These are phyloP conservation scores for Cyclotella sp. DNA, from an alignment of 108 stramenopile genomes.

Conservation along the genomic window DNA sequence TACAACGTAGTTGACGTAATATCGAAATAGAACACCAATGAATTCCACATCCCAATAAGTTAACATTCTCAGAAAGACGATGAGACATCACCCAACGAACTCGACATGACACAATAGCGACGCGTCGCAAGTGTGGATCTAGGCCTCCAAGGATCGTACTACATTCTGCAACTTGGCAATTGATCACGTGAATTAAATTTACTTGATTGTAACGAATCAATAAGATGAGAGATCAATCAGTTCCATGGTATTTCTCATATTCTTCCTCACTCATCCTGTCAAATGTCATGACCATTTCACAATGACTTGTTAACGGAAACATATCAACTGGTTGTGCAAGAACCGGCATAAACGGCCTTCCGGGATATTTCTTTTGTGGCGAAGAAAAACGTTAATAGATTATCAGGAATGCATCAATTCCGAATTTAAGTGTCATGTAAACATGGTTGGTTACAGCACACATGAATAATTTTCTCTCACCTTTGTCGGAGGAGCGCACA, in stretches of 20 bases:
- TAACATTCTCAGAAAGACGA: background rate
- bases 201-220: background rate
- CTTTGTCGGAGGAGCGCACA: slow-evolving; percentile 86
- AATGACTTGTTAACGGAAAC: slow-evolving; percentile 93
- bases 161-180: too few species aligned
- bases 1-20: background rate
- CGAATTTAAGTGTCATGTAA: too few species aligned
- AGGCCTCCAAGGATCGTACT: too few species aligned
- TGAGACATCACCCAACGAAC: too few species aligned
- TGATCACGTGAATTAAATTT: background rate
- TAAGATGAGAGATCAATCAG: background rate
- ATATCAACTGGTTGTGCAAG: slow-evolving; percentile 93
- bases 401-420: too few species aligned
- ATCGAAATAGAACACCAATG: background rate
- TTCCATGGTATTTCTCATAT: slow-evolving; percentile 32
- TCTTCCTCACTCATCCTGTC: slow-evolving; percentile 82
- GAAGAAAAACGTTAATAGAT: background rate
- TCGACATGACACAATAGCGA: too few species aligned
- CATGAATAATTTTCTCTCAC: background rate
- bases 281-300: slow-evolving; percentile 94
- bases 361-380: slow-evolving; percentile 52
- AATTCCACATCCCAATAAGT: background rate
- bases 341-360: slow-evolving; percentile 79
- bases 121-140: too few species aligned
- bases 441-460: background rate